Percentiles rank a stretch among this genome's conserved stretches.
Evolutionary conservation across 2,329 filamentous ascomycete genomes (phyloP).

Genomic region (Claviceps capensis): DNA sequence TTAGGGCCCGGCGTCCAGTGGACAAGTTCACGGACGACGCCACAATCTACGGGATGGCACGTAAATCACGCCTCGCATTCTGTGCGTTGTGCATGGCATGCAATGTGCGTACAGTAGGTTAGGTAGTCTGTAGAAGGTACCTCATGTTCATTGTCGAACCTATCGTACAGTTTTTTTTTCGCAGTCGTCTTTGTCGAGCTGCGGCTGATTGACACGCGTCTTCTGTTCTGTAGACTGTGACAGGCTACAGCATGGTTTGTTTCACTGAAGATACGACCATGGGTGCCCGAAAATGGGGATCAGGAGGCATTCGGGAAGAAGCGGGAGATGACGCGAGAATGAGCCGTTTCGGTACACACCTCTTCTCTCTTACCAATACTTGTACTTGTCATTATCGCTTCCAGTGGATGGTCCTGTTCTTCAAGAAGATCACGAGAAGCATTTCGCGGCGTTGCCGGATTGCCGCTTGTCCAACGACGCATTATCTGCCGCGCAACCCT

Average conservation of each 20-base stretch:
- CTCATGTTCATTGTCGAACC: too few species aligned
- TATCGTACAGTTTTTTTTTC: too few species aligned
- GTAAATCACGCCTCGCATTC: neutral
- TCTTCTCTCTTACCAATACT: neutral
- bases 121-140: too few species aligned
- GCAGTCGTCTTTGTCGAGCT: too few species aligned
- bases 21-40: neutral
- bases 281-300: neutral
- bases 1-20: neutral
- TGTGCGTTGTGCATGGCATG: neutral
- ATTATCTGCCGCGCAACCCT: too few species aligned
- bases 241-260: neutral
- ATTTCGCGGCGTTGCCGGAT: too few species aligned
- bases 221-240: neutral
- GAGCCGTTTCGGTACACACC: neutral
- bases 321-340: neutral
- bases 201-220: neutral
- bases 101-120: too few species aligned
- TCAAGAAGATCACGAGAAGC: too few species aligned
- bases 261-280: neutral
- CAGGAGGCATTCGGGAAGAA: neutral
- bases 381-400: neutral
- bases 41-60: slow-evolving; percentile 1
- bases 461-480: too few species aligned
- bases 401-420: neutral